phyloP scores from a whole-genome alignment of 2,329 filamentous ascomycete species.

The Arthroderma uncinatum region DNA sequence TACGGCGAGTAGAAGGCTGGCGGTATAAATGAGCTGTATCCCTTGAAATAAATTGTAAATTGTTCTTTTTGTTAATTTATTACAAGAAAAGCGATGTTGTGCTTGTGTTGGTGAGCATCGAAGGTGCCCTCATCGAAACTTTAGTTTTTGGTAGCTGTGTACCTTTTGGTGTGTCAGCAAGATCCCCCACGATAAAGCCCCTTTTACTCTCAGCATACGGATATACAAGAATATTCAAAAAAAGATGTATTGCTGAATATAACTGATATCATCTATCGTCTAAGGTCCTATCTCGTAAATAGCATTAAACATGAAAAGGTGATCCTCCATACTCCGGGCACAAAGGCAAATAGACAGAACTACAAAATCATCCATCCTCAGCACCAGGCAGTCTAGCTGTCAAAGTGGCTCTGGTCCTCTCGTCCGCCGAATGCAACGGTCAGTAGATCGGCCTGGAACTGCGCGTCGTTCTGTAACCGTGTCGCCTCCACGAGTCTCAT shows the following conservation, averaged over 20 bases:
- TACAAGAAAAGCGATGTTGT: background rate
- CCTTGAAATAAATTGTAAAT: background rate
- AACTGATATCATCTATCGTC: background rate
- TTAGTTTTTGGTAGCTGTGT: slow-evolving; percentile 1
- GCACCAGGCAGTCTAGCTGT: background rate
- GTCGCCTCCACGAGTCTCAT: slow-evolving; percentile 29
- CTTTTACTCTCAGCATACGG: background rate
- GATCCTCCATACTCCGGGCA: background rate
- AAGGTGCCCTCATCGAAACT: background rate
- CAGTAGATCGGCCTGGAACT: slow-evolving; percentile 32
- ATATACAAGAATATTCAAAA: background rate
- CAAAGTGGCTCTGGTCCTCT: background rate
- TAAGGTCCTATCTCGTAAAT: background rate
- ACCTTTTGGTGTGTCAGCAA: background rate
- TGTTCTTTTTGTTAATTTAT: background rate
- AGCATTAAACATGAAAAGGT: background rate
- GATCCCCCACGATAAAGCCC: background rate
- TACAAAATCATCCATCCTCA: background rate
- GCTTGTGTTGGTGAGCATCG: background rate
- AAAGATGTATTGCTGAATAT: background rate
- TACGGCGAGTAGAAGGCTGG: background rate
- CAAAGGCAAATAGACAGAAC: no score
- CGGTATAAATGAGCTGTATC: background rate
- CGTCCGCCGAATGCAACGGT: slow-evolving; percentile 21
- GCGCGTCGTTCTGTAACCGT: slow-evolving; percentile 27